A percentile compares a stretch with the other conserved stretches of the same genome.
Conservation (phyloP, 108 stramenopile species). For the Skeletonema costatum region DNA sequence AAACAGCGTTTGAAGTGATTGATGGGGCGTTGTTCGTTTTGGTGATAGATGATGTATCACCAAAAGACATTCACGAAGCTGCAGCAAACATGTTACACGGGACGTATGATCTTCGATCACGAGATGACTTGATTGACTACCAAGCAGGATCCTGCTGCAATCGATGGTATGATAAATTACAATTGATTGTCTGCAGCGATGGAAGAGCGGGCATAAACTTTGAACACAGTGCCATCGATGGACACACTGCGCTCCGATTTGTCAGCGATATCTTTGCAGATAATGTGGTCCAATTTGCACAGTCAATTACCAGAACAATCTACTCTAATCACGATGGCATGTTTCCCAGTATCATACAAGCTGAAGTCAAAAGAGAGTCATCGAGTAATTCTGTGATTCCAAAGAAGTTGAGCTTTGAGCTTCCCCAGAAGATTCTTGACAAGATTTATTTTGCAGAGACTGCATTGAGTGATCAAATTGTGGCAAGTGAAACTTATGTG, state of each 20-base stretch:
- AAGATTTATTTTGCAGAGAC: slow-evolving; percentile 85
- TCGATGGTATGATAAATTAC: slow-evolving; percentile 91
- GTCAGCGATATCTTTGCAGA: slow-evolving; percentile 88
- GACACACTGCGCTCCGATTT: slow-evolving; percentile 86
- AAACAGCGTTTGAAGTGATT: slow-evolving; percentile 61
- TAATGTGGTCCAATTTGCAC: slow-evolving; percentile 82
- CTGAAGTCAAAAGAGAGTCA: slow-evolving; percentile 62
- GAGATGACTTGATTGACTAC: slow-evolving; percentile 47
- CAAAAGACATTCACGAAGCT: slow-evolving; percentile 71
- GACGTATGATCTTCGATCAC: slow-evolving; percentile 57
- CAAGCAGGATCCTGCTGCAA: slow-evolving; percentile 79
- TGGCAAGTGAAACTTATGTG: slow-evolving; percentile 67
- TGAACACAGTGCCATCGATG: slow-evolving; percentile 83
- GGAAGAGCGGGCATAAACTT: slow-evolving; percentile 72
- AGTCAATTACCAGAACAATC: slow-evolving; percentile 83
- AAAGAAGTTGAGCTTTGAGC: slow-evolving; percentile 74
- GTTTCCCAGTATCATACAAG: slow-evolving; percentile 68
- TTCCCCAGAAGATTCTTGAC: slow-evolving; percentile 57
- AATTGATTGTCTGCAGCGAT: slow-evolving; percentile 55
- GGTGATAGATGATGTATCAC: slow-evolving; percentile 80
- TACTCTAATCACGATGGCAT: slow-evolving; percentile 45
- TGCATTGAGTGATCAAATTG: slow-evolving; percentile 75
- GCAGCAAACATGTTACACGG: slow-evolving; percentile 90
- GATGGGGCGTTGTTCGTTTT: slow-evolving; percentile 87
- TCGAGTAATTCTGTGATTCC: slow-evolving; percentile 55